A percentile compares a stretch with the other conserved stretches of the same genome.
Evolutionary conservation across 2,329 filamentous ascomycete species (phyloP).

Genomic region (Pseudogymnoascus sp.): DNA sequence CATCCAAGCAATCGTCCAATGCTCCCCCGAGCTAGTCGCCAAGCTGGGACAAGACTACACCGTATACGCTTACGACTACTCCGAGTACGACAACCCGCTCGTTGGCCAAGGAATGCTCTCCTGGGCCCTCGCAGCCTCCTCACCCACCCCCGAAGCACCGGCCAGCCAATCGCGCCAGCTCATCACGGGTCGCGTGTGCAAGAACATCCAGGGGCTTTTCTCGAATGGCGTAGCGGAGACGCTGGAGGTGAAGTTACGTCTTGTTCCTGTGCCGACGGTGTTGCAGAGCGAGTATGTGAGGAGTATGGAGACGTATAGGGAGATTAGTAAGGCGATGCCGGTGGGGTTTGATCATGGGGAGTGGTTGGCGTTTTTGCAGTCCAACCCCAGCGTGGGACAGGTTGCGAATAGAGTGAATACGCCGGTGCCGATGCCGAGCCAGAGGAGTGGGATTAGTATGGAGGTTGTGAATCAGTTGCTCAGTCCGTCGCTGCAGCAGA

Average conservation of each 20-base stretch:
- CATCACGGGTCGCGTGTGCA: conserved; percentile 84
- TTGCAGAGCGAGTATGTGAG: conserved; percentile 51
- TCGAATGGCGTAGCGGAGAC: conserved; percentile 77
- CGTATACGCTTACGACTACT: conserved; percentile 96
- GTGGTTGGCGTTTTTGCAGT: conserved; percentile 70
- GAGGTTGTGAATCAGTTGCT: conserved; percentile 27
- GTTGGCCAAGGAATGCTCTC: conserved; percentile 96
- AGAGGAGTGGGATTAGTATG: conserved; percentile 24
- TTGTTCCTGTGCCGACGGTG: conserved; percentile 60
- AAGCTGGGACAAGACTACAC: conserved; percentile 71
- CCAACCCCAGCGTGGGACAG: conserved; percentile 49
- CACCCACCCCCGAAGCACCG: conserved; percentile 43
- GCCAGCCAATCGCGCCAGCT: conserved; percentile 55
- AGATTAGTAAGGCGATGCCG: conserved; percentile 47
- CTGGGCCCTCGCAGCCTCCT: conserved; percentile 56
- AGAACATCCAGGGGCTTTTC: conserved; percentile 77
- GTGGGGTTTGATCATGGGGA: conserved; percentile 60
- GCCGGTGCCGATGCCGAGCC: conserved; percentile 19
- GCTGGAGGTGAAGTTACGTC: conserved; percentile 81
- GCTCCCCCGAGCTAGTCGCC: conserved; percentile 78
- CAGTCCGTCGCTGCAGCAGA: conserved; percentile 22
- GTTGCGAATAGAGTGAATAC: conserved; percentile 18
- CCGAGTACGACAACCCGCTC: conserved; percentile 84
- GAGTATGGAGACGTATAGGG: conserved; percentile 52
- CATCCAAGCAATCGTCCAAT: conserved; percentile 66